Evolutionary conservation across 768 basidiomycete species (phyloP).

Genomic region (Lentinula sp.): DNA sequence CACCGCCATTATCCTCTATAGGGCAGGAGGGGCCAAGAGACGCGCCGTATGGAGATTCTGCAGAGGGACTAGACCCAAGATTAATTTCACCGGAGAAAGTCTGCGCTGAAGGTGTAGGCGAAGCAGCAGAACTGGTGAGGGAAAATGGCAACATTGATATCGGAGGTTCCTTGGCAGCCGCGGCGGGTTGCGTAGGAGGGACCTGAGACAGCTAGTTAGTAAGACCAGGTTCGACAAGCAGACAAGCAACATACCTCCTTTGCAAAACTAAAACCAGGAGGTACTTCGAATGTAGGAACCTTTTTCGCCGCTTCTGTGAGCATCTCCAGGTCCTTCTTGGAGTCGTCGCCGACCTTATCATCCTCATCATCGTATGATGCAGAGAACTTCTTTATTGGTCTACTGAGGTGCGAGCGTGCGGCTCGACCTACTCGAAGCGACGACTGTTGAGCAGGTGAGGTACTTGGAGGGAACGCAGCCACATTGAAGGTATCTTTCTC

Average conservation of each 20-base stretch:
- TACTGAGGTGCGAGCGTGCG: slow-evolving; percentile 54
- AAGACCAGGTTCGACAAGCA: neutral
- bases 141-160: slow-evolving; percentile 62
- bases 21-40: neutral
- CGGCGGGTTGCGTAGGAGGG: slow-evolving; percentile 33
- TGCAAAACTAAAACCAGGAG: slow-evolving; percentile 62
- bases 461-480: slow-evolving; percentile 27
- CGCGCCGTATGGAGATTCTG: neutral
- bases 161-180: slow-evolving; percentile 58
- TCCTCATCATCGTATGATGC: slow-evolving; percentile 54
- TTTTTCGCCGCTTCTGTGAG: slow-evolving; percentile 53
- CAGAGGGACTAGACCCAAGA: neutral
- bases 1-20: neutral
- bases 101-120: neutral
- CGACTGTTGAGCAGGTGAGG: slow-evolving; percentile 30
- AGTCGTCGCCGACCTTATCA: slow-evolving; percentile 39
- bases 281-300: slow-evolving; percentile 52
- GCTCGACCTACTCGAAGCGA: slow-evolving; percentile 64
- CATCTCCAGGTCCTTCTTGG: slow-evolving; percentile 35
- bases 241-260: slow-evolving; percentile 42
- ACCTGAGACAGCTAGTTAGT: slow-evolving; percentile 4
- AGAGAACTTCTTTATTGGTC: slow-evolving; percentile 57
- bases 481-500: slow-evolving; percentile 9
- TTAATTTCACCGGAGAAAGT: neutral
- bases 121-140: slow-evolving; percentile 31